These are phyloP conservation scores for Usnea hakonensis DNA, from an alignment of 495 filamentous ascomycete species.

Conservation along the genomic window DNA sequence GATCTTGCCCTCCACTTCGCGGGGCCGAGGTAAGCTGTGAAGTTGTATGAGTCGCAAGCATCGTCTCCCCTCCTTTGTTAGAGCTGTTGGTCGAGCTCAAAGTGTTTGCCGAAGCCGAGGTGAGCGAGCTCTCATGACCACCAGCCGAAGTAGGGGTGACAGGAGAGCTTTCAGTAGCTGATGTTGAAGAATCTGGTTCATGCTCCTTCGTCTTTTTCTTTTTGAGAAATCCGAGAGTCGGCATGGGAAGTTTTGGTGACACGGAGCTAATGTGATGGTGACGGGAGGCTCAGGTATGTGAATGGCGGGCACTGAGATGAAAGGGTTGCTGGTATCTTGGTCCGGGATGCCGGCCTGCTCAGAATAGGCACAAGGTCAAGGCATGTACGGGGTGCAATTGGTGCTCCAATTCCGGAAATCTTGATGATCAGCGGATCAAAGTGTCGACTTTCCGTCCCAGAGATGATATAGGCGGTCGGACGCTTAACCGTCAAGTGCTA, in stretches of 20 bases:
- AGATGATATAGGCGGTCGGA: conserved; percentile 9
- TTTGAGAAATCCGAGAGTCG: conserved; percentile 68
- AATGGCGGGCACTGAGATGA: conserved; percentile 10
- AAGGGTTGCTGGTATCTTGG: conserved; percentile 8
- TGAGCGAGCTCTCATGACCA: conserved; percentile 29
- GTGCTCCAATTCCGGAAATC: conserved; percentile 11
- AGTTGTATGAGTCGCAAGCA: conserved; percentile 19
- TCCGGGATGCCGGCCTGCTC: conserved; percentile 9
- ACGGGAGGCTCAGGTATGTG: conserved; percentile 12
- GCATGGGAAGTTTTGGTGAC: conserved; percentile 21
- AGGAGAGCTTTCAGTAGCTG: conserved; percentile 48
- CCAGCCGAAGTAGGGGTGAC: conserved; percentile 34
- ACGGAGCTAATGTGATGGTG: conserved; percentile 5
- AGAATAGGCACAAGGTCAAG: conserved; percentile 8
- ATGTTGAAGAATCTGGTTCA: conserved; percentile 53
- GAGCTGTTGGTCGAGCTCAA: conserved; percentile 30
- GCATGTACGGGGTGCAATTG: conserved; percentile 15
- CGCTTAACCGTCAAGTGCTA: conserved; percentile 15
- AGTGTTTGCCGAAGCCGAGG: conserved; percentile 33
- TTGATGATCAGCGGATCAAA: conserved; percentile 11
- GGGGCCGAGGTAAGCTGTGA: conserved; percentile 22
- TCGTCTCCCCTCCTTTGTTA: conserved; percentile 20
- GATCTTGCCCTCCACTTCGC: conserved; percentile 19
- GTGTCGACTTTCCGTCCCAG: conserved; percentile 8
- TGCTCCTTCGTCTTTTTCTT: conserved; percentile 92